Evolutionary conservation across 148 eudicot genomes (phyloP).

Genomic region (Rhododendron griersonianum): DNA sequence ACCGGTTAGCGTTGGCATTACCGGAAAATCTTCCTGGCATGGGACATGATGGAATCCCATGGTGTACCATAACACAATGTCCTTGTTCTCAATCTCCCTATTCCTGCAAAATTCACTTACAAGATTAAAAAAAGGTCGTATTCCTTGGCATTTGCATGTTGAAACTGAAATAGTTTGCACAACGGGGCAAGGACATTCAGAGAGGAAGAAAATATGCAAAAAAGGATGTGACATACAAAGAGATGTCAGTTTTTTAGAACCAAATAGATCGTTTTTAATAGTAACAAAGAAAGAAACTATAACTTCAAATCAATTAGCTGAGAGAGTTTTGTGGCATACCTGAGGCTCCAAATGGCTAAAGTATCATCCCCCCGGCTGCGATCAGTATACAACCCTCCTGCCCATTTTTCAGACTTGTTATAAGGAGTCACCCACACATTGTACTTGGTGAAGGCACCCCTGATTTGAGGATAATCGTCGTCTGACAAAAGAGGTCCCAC

Average conservation of each 20-base stretch:
- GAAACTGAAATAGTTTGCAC: too few relatives aligned
- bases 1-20: constrained; percentile 41
- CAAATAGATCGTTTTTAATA: too few relatives aligned
- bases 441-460: not conserved
- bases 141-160: too few relatives aligned
- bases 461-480: not conserved
- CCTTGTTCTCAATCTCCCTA: constrained; percentile 47
- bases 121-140: not conserved
- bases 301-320: not conserved
- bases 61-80: constrained; percentile 55
- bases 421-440: constrained; percentile 44
- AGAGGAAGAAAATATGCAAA: too few relatives aligned
- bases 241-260: too few relatives aligned
- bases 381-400: constrained; percentile 42
- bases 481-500: not conserved
- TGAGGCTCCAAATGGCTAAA: constrained; percentile 31
- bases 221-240: too few relatives aligned
- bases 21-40: constrained; percentile 46
- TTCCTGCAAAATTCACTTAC: constrained; percentile 26
- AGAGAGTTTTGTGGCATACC: constrained; percentile 16
- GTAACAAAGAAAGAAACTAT: too few relatives aligned
- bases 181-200: too few relatives aligned
- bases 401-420: constrained; percentile 21
- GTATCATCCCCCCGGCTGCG: constrained; percentile 42
- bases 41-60: constrained; percentile 49